phyloP scores from a whole-genome alignment of 1,139 yeast species.

The Geotrichum fermentans region DNA sequence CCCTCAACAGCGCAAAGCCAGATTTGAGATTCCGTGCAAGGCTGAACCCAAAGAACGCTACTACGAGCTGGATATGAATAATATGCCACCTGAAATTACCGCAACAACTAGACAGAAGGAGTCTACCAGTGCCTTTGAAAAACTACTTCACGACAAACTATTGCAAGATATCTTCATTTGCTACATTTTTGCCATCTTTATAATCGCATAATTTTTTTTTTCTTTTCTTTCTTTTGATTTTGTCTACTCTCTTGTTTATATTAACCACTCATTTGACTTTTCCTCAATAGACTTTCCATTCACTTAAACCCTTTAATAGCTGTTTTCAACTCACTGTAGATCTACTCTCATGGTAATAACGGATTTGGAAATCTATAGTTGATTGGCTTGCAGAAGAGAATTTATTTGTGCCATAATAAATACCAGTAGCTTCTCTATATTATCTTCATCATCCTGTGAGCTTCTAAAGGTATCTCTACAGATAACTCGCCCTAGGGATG shows the following conservation, averaged over 20 bases:
- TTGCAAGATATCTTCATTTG: slow-evolving; percentile 9
- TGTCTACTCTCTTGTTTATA: background rate
- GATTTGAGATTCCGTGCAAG: background rate
- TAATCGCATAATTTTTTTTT: slow-evolving; percentile 7
- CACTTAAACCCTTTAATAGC: background rate
- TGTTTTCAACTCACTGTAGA: background rate
- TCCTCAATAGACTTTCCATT: background rate
- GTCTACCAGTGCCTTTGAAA: slow-evolving; percentile 7
- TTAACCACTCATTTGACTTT: background rate
- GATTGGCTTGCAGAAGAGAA: too few relatives aligned
- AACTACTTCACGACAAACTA: slow-evolving; percentile 6
- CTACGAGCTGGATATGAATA: slow-evolving; percentile 14
- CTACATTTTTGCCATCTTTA: slow-evolving; percentile 9
- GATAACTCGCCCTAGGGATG: too few relatives aligned
- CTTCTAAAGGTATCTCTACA: too few relatives aligned
- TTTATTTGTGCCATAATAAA: too few relatives aligned
- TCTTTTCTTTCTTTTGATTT: background rate
- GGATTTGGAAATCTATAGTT: too few relatives aligned
- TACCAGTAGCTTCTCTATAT: too few relatives aligned
- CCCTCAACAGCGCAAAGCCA: too few relatives aligned
- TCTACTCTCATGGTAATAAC: too few relatives aligned
- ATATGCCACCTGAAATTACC: background rate
- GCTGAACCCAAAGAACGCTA: background rate
- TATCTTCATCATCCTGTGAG: too few relatives aligned
- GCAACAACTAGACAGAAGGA: background rate